Evolutionary conservation across 306 rosid species (phyloP).

Genomic region (Notholithocarpus densiflorus): DNA sequence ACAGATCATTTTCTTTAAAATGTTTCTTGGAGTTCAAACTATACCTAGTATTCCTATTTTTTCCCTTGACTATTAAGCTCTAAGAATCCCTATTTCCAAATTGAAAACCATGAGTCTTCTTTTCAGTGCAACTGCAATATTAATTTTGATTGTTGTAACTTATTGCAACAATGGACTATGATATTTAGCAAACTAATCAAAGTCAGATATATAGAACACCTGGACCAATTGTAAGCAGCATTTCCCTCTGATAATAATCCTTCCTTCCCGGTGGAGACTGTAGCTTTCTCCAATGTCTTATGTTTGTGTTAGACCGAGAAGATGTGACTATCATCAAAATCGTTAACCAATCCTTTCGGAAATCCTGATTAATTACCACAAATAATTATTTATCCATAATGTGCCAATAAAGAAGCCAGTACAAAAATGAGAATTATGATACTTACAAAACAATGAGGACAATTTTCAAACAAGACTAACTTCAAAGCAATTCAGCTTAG

Average conservation of each 20-base stretch:
- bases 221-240: constrained; percentile 97
- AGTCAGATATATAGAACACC: constrained; percentile 44
- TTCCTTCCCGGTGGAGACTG: constrained; percentile 96
- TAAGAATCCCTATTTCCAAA: neutral
- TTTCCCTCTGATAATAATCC: constrained; percentile 93
- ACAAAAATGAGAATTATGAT: neutral
- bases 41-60: too few relatives aligned
- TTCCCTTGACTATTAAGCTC: too few relatives aligned
- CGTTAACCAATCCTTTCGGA: constrained; percentile 89
- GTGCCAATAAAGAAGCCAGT: constrained; percentile 5
- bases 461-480: neutral
- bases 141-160: constrained; percentile 8
- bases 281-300: constrained; percentile 99
- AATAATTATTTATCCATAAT: neutral
- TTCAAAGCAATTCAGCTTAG: neutral
- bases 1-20: too few relatives aligned
- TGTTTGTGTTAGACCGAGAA: constrained; percentile 90
- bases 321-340: constrained; percentile 90
- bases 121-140: neutral
- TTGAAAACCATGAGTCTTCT: neutral
- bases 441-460: neutral
- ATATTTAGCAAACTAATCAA: constrained; percentile 15
- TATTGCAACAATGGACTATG: constrained; percentile 8
- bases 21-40: too few relatives aligned
- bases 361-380: constrained; percentile 51